phyloP scores from a whole-genome alignment of 352 stramenopile genomes.

The Phytophthora podocarpi region DNA sequence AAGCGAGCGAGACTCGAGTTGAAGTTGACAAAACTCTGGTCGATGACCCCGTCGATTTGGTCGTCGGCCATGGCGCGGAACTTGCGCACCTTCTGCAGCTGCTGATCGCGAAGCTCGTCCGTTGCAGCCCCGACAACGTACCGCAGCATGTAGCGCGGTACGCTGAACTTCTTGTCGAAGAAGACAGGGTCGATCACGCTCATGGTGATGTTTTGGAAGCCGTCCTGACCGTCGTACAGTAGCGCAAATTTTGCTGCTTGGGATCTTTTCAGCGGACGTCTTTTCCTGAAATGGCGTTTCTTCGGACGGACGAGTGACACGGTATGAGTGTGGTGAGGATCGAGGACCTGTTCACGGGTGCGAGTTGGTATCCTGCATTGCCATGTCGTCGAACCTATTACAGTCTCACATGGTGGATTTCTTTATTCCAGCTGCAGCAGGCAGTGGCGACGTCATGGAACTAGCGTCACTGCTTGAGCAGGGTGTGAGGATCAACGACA shows the following conservation, averaged over 20 bases:
- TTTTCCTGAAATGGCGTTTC: constrained; percentile 33
- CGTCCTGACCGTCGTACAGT: too few species aligned
- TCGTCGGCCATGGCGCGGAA: constrained; percentile 71
- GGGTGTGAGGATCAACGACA: constrained; percentile 60
- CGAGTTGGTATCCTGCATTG: neutral
- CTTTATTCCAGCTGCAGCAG: constrained; percentile 46
- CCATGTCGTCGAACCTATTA: neutral
- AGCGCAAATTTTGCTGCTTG: too few species aligned
- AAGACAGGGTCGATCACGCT: constrained; percentile 75
- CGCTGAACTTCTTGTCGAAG: constrained; percentile 89
- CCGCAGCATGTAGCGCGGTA: constrained; percentile 77
- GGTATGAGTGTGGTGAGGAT: constrained; percentile 68
- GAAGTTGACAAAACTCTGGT: constrained; percentile 86
- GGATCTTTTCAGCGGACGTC: constrained; percentile 21
- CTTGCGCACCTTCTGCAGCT: constrained; percentile 63
- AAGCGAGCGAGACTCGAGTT: constrained; percentile 86
- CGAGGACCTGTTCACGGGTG: constrained; percentile 71
- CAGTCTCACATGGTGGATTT: neutral
- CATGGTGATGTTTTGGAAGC: constrained; percentile 33
- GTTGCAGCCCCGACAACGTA: constrained; percentile 72
- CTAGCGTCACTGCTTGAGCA: constrained; percentile 46
- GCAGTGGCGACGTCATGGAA: constrained; percentile 38
- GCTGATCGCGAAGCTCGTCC: constrained; percentile 71
- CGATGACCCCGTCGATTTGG: constrained; percentile 83
- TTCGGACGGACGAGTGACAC: too few species aligned